Conservation (phyloP, 2,329 filamentous ascomycete genomes). For the Diaporthe velutina region DNA sequence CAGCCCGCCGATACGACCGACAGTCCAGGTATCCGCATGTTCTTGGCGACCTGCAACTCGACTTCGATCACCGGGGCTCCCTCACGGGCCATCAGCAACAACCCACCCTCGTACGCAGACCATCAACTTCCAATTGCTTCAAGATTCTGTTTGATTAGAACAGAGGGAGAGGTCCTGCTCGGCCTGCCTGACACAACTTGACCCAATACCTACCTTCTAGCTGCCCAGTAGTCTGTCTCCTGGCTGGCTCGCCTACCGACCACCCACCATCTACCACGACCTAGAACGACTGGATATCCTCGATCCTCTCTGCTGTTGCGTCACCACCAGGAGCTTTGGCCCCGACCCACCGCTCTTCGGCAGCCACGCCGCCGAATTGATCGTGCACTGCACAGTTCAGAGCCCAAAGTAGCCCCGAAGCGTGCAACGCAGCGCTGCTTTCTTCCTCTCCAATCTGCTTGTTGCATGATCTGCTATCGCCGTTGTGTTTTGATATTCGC, state of each 20-base stretch:
- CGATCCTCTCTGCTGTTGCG: slow-evolving; percentile 15
- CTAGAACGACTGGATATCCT: slow-evolving; percentile 7
- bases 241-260: not conserved
- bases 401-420: not conserved
- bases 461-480: not conserved
- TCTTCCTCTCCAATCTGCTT: not conserved
- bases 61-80: slow-evolving; percentile 12
- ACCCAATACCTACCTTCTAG: not conserved
- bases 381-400: slow-evolving; percentile 1
- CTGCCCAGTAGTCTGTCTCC: not conserved
- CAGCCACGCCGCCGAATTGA: slow-evolving; percentile 13
- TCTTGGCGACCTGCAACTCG: slow-evolving; percentile 18
- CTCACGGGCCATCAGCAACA: not conserved
- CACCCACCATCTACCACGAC: slow-evolving; percentile 1
- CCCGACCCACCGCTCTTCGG: slow-evolving; percentile 28
- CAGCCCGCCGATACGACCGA: slow-evolving; percentile 16
- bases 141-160: not conserved
- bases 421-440: not conserved
- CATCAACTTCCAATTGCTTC: not conserved
- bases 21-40: not conserved
- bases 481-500: not conserved
- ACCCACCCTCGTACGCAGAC: not conserved
- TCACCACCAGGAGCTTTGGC: slow-evolving; percentile 25
- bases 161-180: not conserved
- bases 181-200: not conserved